Evolutionary conservation across 768 basidiomycete genomes (phyloP).

Genomic region (Pleurotus giganteus): DNA sequence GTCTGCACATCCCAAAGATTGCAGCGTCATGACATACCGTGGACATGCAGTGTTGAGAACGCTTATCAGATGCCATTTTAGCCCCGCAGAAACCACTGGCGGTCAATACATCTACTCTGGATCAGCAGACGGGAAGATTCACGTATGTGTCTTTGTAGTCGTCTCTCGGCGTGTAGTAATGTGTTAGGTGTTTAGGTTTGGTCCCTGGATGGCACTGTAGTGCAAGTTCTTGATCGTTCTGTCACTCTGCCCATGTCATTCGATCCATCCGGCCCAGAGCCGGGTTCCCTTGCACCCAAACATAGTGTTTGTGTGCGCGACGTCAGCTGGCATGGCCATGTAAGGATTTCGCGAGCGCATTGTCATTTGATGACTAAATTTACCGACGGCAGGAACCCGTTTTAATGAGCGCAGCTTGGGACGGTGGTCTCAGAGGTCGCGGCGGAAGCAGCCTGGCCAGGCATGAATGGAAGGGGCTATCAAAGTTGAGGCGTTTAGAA

Average conservation of each 20-base stretch:
- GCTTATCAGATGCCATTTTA: constrained; percentile 95
- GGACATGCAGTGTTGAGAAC: constrained; percentile 91
- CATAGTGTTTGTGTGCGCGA: constrained; percentile 74
- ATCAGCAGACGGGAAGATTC: constrained; percentile 80
- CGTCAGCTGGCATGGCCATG: constrained; percentile 92
- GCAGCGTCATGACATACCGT: constrained; percentile 93
- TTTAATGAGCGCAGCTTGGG: constrained; percentile 92
- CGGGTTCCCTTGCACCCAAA: constrained; percentile 19
- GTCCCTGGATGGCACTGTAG: constrained; percentile 87
- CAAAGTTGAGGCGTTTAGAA: constrained; percentile 69
- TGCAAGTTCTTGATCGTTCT: constrained; percentile 81
- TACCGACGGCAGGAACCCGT: constrained; percentile 64
- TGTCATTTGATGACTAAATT: background rate
- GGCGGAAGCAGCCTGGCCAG: constrained; percentile 79
- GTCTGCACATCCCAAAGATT: constrained; percentile 79
- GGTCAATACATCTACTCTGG: constrained; percentile 94
- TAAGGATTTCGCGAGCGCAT: constrained; percentile 24
- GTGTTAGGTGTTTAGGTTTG: constrained; percentile 68
- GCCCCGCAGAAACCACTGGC: constrained; percentile 89
- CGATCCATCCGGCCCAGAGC: constrained; percentile 69
- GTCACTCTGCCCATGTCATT: constrained; percentile 65
- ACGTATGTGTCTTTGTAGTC: constrained; percentile 45
- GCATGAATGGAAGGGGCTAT: constrained; percentile 95
- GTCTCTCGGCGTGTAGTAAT: constrained; percentile 5
- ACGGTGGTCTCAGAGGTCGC: constrained; percentile 34